Conservation (phyloP, 129 eudicot species). For the Helichrysum umbraculigerum region DNA sequence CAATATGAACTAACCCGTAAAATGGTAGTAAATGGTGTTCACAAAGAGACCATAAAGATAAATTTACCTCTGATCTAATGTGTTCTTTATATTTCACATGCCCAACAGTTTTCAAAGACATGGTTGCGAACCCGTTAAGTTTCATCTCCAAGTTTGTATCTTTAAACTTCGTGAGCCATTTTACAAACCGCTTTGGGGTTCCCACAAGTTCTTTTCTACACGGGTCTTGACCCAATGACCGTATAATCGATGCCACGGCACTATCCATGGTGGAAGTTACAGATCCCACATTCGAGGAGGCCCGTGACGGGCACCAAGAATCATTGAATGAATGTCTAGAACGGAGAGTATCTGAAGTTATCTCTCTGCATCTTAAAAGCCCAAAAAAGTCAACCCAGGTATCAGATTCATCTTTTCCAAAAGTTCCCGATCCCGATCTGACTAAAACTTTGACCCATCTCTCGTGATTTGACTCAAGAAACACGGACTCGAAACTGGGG, state of each 20-base stretch:
- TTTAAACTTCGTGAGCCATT: conserved; percentile 72
- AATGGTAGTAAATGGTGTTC: conserved; percentile 97
- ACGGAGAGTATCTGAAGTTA: conserved; percentile 33
- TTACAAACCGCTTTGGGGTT: conserved; percentile 71
- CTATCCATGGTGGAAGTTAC: conserved; percentile 39
- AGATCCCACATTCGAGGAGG: conserved; percentile 37
- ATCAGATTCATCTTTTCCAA: conserved; percentile 44
- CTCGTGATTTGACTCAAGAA: conserved; percentile 51
- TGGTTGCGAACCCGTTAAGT: conserved; percentile 53
- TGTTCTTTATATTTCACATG: conserved; percentile 27
- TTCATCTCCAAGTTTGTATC: conserved; percentile 60
- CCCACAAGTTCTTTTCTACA: conserved; percentile 68
- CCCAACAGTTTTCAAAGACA: conserved; percentile 31
- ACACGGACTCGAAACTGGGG: conserved; percentile 50
- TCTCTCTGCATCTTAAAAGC: conserved; percentile 58
- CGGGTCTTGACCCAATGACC: conserved; percentile 82
- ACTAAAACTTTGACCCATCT: conserved; percentile 51
- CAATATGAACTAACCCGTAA: conserved; percentile 89
- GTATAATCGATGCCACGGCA: conserved; percentile 62
- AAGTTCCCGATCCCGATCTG: conserved; percentile 72
- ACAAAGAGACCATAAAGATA: conserved; percentile 86
- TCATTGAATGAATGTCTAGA: conserved; percentile 22
- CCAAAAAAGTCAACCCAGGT: conserved; percentile 74
- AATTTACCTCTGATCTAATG: conserved; percentile 53
- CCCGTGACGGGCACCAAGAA: conserved; percentile 78